A percentile compares a stretch with the other conserved stretches of the same genome.
phyloP scores from a whole-genome alignment of 2,329 filamentous ascomycete genomes.

The Lojkania enalia region DNA sequence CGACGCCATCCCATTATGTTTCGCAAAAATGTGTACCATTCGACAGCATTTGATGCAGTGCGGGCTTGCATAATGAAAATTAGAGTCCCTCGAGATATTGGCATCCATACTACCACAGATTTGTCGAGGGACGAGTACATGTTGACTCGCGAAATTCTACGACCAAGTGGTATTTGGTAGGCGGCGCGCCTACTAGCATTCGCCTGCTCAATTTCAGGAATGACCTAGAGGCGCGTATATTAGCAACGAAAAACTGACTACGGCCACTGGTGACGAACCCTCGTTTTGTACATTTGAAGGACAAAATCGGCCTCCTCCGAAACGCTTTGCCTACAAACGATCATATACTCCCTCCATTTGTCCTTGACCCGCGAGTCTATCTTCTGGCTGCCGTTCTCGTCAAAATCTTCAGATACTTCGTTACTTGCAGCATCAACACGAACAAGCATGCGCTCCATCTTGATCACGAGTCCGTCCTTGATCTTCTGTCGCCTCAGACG shows the following conservation, averaged over 20 bases:
- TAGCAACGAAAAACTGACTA: not conserved
- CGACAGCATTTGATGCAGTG: slow-evolving; percentile 63
- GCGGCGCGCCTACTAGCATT: slow-evolving; percentile 59
- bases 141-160: slow-evolving; percentile 60
- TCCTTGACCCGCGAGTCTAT: slow-evolving; percentile 62
- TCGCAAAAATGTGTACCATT: slow-evolving; percentile 70
- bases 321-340: slow-evolving; percentile 62
- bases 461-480: slow-evolving; percentile 64
- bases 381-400: slow-evolving; percentile 64
- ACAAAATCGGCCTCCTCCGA: slow-evolving; percentile 59
- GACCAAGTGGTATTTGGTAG: slow-evolving; percentile 60
- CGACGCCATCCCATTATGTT: slow-evolving; percentile 63
- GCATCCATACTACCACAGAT: slow-evolving; percentile 65
- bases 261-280: slow-evolving; percentile 42
- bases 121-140: slow-evolving; percentile 69
- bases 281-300: slow-evolving; percentile 64
- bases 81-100: slow-evolving; percentile 56
- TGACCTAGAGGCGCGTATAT: slow-evolving; percentile 48
- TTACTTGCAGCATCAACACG: slow-evolving; percentile 59
- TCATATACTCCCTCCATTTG: slow-evolving; percentile 67
- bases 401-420: slow-evolving; percentile 62
- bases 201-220: slow-evolving; percentile 60
- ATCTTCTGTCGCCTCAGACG: slow-evolving; percentile 46
- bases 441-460: slow-evolving; percentile 70
- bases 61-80: slow-evolving; percentile 65